Percentiles rank a stretch among this genome's conserved stretches.
These are phyloP conservation scores for Solanum sparsipilum DNA, from an alignment of 257 asterid species.

Conservation along the genomic window DNA sequence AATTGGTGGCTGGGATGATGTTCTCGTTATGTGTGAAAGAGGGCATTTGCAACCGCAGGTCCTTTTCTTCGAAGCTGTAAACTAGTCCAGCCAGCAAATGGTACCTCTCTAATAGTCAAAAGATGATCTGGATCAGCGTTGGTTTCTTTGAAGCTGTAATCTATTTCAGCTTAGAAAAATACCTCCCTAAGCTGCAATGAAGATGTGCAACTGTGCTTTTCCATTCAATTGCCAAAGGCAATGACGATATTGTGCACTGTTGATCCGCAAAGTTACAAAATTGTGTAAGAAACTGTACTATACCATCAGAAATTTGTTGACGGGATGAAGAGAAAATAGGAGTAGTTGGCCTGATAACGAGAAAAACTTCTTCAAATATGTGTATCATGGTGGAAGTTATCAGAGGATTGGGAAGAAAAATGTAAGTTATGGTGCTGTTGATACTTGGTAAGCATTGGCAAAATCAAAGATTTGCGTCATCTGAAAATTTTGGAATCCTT, in stretches of 20 bases:
- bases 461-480: background rate
- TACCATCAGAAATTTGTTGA: conserved; percentile 4
- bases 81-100: conserved; percentile 17
- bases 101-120: conserved; percentile 10
- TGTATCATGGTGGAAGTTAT: conserved; percentile 7
- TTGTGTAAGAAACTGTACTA: conserved; percentile 11
- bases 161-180: background rate
- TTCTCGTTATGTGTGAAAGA: conserved; percentile 65
- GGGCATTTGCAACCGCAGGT: conserved; percentile 98
- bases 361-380: conserved; percentile 5
- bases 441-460: background rate
- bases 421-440: background rate
- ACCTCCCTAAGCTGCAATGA: background rate
- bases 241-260: conserved; percentile 1
- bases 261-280: conserved; percentile 1
- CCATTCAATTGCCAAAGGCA: conserved; percentile 10
- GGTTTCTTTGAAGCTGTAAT: background rate
- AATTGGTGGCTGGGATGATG: conserved; percentile 85
- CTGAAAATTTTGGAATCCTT: background rate
- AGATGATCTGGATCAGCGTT: background rate
- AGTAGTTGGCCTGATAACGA: conserved; percentile 3
- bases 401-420: background rate
- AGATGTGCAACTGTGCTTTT: conserved; percentile 8
- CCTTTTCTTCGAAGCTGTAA: conserved; percentile 75
- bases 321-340: conserved; percentile 16